Evolutionary conservation across 768 basidiomycete species (phyloP).

Genomic region (Xanthoconium purpureum): DNA sequence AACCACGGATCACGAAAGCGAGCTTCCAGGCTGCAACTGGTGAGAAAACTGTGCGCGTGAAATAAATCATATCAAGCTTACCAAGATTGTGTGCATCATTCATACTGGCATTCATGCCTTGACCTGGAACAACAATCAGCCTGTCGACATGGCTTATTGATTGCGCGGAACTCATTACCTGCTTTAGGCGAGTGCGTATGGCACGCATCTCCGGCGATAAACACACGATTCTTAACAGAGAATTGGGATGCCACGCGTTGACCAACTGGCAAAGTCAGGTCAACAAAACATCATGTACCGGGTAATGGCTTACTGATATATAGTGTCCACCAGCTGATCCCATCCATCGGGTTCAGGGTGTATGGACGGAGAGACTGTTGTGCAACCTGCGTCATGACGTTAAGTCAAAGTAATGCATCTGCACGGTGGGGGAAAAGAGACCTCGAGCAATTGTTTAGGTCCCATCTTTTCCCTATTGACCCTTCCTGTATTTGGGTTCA

Average conservation of each 20-base stretch:
- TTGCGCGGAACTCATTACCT: constrained; percentile 22
- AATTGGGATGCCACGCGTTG: constrained; percentile 56
- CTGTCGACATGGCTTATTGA: not conserved
- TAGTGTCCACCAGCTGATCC: constrained; percentile 48
- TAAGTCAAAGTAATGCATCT: not conserved
- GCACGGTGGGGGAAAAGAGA: constrained; percentile 9
- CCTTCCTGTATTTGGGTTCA: constrained; percentile 38
- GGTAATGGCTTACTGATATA: constrained; percentile 40
- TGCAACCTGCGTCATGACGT: constrained; percentile 32
- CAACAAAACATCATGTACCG: not conserved
- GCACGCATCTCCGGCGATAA: constrained; percentile 55
- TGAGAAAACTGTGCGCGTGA: not conserved
- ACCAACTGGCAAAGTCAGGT: constrained; percentile 38
- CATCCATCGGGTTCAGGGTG: constrained; percentile 27
- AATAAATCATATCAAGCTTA: constrained; percentile 12
- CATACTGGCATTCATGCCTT: constrained; percentile 28
- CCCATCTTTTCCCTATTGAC: constrained; percentile 39
- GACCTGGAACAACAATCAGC: constrained; percentile 36
- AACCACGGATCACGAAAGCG: constrained; percentile 46
- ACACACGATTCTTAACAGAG: constrained; percentile 45
- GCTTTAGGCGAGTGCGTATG: constrained; percentile 46
- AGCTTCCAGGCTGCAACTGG: constrained; percentile 47
- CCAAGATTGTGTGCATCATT: constrained; percentile 53
- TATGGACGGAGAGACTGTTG: constrained; percentile 41
- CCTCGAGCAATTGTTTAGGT: constrained; percentile 40